Base-by-base conservation (phyloP, 352 stramenopile species). In the Phytophthora idaei region DNA sequence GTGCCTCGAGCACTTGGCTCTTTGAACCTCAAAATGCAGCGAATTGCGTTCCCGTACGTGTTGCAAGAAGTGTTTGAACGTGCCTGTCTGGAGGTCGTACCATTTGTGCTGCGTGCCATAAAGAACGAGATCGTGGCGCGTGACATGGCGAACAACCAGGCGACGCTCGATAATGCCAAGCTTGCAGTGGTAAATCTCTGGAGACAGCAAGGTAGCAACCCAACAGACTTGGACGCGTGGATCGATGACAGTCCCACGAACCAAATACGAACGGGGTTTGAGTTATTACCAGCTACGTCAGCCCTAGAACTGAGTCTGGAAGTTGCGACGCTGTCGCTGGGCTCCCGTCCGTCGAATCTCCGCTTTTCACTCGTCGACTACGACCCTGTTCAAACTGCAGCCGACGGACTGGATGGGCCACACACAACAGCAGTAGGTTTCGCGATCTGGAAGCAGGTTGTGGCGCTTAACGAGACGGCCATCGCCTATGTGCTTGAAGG, bases 301-400 rank as follows among this genome's bases (percentile, higher is more conserved):
- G 67, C 12, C 2, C 59, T 90, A 4, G 64, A 90, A 32, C 48
- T 92, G 36, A 93, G 85, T 42, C 52, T 76, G 0, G 85, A 93
- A 51, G 85, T 75, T 4, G 83, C 80, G 3, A 83, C 52, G 7
- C 61, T 92, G 3, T 28, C 90, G 14, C 67, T 93, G 0, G 81
- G 81, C 5, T 80, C 68, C 0, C 76, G 71, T 5, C n/a, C 76
- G 14, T 81, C 76, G 2, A 93, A 93, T 53, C 69, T 76, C 8
- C 76, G 77, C 1, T 93, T 92, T 32, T 93, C 83, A 2, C 67
- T 93, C 17, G 72, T 93, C 1, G 82, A 90, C 49, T 91, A 92
- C 42, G 75, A 90, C 15, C 21, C 69, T 1, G 21, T 31, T 27
- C 60, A 58, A 31, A 72, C 69, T 1, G 69, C 62, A 29, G 56